These are phyloP conservation scores for Annona squamosa DNA, from an alignment of 164 flowering plant genomes.

Conservation along the genomic window DNA sequence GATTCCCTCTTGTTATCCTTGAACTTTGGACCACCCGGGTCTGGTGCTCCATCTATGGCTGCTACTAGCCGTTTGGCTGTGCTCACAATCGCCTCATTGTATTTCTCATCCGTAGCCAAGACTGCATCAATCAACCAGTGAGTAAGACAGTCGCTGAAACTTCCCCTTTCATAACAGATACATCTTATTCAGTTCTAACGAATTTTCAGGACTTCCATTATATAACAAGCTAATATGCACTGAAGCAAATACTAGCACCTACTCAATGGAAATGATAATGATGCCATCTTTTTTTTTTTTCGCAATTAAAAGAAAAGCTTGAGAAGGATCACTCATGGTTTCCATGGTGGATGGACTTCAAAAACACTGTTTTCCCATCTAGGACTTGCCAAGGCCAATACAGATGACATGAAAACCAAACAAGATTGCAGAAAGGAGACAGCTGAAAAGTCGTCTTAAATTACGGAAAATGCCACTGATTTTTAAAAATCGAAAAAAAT, in stretches of 20 bases:
- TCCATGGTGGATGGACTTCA: no score
- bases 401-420: no score
- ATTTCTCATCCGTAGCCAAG: conserved; percentile 92
- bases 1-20: conserved; percentile 89
- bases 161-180: no score
- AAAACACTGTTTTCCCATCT: no score
- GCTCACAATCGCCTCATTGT: conserved; percentile 81
- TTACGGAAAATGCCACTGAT: no score
- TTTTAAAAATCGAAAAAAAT: no score
- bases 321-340: no score
- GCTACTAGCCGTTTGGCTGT: conserved; percentile 84
- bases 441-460: not conserved
- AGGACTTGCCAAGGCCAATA: no score
- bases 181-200: not conserved
- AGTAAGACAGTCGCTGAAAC: not conserved
- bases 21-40: conserved; percentile 76
- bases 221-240: not conserved
- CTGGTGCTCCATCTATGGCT: conserved; percentile 94
- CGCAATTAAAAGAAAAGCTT: no score
- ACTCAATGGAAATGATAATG: not conserved
- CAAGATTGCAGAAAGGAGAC: no score
- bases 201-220: not conserved
- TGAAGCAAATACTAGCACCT: not conserved
- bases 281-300: not conserved
- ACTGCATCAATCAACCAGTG: conserved; percentile 38